phyloP scores from a whole-genome alignment of 116 monocot species.

The Phalaenopsis hybrid region DNA sequence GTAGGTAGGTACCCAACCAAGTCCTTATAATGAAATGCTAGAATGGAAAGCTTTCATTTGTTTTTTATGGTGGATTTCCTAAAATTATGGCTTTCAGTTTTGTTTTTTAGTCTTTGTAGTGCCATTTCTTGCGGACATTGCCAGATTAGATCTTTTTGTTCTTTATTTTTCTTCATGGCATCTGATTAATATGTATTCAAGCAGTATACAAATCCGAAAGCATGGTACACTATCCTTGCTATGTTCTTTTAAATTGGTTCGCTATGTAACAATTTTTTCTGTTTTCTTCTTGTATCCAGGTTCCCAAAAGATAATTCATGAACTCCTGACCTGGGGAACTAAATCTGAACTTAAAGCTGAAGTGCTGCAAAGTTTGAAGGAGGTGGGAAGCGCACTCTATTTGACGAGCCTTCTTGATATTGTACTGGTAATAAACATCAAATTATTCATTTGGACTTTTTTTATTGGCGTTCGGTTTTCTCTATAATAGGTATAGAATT shows the following conservation, averaged over 20 bases:
- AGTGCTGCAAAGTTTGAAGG: conserved; percentile 75
- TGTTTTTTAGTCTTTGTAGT: neutral
- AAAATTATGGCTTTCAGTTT: neutral
- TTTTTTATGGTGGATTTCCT: neutral
- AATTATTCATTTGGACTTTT: neutral
- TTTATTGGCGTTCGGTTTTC: neutral
- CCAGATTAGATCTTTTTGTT: neutral
- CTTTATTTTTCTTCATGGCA: no score
- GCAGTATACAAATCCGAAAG: neutral
- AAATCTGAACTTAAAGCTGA: conserved; percentile 77
- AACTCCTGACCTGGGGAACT: conserved; percentile 73
- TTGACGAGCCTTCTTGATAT: conserved; percentile 81
- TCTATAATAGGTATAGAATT: neutral
- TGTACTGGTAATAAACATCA: conserved; percentile 48
- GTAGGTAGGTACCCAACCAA: neutral
- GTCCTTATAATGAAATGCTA: neutral
- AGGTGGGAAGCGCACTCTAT: conserved; percentile 85
- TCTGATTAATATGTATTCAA: neutral
- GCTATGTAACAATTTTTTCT: neutral
- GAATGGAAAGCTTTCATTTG: neutral
- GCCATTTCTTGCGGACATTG: neutral
- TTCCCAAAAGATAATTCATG: conserved; percentile 74
- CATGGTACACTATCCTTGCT: neutral
- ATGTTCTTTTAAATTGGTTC: neutral
- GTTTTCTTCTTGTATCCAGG: conserved; percentile 60